These are phyloP conservation scores for Cydonia oblonga DNA, from an alignment of 331 rosid species.

Conservation along the genomic window DNA sequence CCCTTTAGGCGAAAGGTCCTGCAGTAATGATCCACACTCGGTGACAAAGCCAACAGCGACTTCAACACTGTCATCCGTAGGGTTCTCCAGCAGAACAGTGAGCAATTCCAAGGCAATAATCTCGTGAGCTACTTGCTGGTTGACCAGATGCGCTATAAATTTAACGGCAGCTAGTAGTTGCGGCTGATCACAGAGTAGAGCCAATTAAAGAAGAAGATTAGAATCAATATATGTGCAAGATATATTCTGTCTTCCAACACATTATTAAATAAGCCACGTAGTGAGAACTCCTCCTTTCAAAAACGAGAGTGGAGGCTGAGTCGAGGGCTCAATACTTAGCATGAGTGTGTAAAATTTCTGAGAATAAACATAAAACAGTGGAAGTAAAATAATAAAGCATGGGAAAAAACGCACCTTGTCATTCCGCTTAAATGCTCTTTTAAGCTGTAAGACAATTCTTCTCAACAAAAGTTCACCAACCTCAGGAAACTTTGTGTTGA, in stretches of 20 bases:
- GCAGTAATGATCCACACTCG: conserved; percentile 79
- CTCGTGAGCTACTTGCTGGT: conserved; percentile 90
- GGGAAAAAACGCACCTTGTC: conserved; percentile 54
- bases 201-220: neutral
- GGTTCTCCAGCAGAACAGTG: conserved; percentile 81
- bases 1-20: conserved; percentile 84
- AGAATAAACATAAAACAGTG: neutral
- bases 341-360: neutral
- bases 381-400: neutral
- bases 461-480: conserved; percentile 80
- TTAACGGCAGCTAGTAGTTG: conserved; percentile 91
- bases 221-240: neutral
- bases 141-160: conserved; percentile 83
- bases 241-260: neutral
- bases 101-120: conserved; percentile 76
- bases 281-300: neutral
- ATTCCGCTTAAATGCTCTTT: conserved; percentile 85
- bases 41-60: conserved; percentile 97
- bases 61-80: conserved; percentile 91
- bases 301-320: neutral
- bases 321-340: neutral
- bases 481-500: conserved; percentile 85
- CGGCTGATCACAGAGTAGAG: conserved; percentile 42
- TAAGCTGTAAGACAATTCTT: conserved; percentile 86
- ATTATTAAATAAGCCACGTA: neutral